Evolutionary conservation across 495 filamentous ascomycete genomes (phyloP).

Genomic region (Aspergillus nidulans): DNA sequence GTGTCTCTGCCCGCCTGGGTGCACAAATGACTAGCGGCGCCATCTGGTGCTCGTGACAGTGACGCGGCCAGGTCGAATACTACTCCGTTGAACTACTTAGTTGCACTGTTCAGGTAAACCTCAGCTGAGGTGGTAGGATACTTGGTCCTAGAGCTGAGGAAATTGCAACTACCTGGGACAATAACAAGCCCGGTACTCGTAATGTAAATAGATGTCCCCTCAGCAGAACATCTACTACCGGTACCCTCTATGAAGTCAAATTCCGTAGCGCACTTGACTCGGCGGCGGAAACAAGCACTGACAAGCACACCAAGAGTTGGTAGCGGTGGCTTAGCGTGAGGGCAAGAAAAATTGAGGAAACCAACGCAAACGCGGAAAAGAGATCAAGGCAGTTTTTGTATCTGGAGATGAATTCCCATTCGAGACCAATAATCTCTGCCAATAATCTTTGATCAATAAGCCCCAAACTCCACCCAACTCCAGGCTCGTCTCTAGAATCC

Average conservation of each 20-base stretch:
- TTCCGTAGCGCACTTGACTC: not conserved
- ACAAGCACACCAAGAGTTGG: conserved; percentile 1
- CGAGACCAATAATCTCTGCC: not conserved
- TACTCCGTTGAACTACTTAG: too few relatives aligned
- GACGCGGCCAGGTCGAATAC: not conserved
- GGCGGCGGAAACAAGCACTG: not conserved
- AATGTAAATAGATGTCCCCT: too few relatives aligned
- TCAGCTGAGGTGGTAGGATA: too few relatives aligned
- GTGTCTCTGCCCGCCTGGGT: too few relatives aligned
- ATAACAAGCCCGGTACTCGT: too few relatives aligned
- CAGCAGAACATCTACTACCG: too few relatives aligned
- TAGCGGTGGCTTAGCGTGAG: not conserved
- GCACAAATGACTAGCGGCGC: not conserved
- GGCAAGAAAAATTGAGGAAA: not conserved
- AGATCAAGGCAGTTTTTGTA: not conserved
- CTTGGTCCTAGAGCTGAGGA: too few relatives aligned
- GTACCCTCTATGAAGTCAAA: not conserved
- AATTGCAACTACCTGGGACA: too few relatives aligned
- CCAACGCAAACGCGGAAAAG: not conserved
- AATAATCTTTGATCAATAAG: too few relatives aligned
- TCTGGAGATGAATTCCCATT: not conserved
- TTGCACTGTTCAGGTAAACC: too few relatives aligned
- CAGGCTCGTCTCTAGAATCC: not conserved
- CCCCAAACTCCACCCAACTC: not conserved
- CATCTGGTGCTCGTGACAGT: not conserved